A percentile compares a stretch with the other conserved stretches of the same genome.
Conservation (phyloP, 805 yeast genomes). For the Monosporozyma aerobia region DNA sequence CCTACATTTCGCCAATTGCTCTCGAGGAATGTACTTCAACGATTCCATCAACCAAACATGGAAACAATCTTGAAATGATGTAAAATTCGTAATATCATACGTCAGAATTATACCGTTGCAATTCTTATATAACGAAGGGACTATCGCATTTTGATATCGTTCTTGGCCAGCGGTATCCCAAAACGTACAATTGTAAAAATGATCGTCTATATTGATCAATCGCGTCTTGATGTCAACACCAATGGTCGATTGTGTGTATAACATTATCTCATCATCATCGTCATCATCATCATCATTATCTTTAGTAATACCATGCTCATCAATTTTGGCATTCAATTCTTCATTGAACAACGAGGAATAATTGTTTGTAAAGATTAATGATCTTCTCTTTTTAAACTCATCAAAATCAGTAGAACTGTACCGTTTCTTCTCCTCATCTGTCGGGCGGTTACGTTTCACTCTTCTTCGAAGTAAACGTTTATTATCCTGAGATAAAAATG, state of each 20-base stretch:
- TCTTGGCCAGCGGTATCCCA: slow-evolving; percentile 50
- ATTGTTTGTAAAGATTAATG: slow-evolving; percentile 2
- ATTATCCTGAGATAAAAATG: not conserved
- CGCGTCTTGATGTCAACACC: slow-evolving; percentile 41
- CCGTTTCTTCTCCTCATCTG: slow-evolving; percentile 15
- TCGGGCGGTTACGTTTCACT: not conserved
- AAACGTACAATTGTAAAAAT: slow-evolving; percentile 35
- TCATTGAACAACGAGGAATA: not conserved
- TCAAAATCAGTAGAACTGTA: slow-evolving; percentile 29
- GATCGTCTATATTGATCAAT: slow-evolving; percentile 35
- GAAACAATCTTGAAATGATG: slow-evolving; percentile 32
- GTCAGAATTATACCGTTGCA: slow-evolving; percentile 38
- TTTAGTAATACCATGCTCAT: no score
- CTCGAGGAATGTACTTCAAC: slow-evolving; percentile 24
- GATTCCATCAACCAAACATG: slow-evolving; percentile 38
- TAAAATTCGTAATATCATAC: slow-evolving; percentile 35
- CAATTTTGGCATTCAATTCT: not conserved
- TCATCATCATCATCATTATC: not conserved
- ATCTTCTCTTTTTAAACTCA: slow-evolving; percentile 13
- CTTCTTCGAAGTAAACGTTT: not conserved
- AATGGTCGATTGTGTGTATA: slow-evolving; percentile 34
- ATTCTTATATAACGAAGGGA: slow-evolving; percentile 38
- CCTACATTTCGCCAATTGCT: slow-evolving; percentile 26
- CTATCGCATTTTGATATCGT: slow-evolving; percentile 36
- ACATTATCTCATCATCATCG: slow-evolving; percentile 26